Base-by-base conservation (phyloP, 2,329 filamentous ascomycete species). In the Sporothrix inflata region DNA sequence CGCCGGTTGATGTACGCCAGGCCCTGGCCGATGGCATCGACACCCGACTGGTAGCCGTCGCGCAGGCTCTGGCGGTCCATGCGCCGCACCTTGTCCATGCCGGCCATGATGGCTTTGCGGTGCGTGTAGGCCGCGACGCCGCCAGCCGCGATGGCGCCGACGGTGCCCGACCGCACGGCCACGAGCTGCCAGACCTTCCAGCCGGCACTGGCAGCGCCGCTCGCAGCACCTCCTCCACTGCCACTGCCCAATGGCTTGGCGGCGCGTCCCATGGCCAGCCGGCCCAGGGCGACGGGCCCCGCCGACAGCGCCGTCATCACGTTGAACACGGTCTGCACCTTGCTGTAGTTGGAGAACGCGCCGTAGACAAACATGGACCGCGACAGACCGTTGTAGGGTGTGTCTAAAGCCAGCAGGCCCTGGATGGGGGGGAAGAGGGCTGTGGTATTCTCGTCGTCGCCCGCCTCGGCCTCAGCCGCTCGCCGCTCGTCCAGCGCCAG, bases 121-220 rank as follows among this genome's bases (percentile, higher is more conserved):
- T 95, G 92, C 75, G 90, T 87, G 81, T 96, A 97, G 1, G 94
- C 91, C 0, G 92, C 92, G 0, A 94, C 93, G 1, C 92, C 92
- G 0, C 93, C 93, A 0, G 92, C 93, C 0, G 90, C 90, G 38
- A 94, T 94, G 12, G 94, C 89, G 0, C 93, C 93, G 0, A 94
- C 92, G 0, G 92, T 94, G 0, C 93, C 94, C 0, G 93, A 94
- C 68, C 91, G 91, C 81, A 95, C 90, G 24, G 93, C 94, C 61
- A 94, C 88, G 2, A 87, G 78, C 76, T 88, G 86, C 87, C 87
- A 89, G 0, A 84, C 81, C 72, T 85, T 85, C 85, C 85, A 88
- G 2, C 81, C 60, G n/a, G 60, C 60, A 14, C 38, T 42, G 60
- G 38, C 60, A 9, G 24, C 61, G 40, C 77, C 63, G 27, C 21